Base-by-base conservation (phyloP, 2,329 filamentous ascomycete species). In the Blumeria graminis region DNA sequence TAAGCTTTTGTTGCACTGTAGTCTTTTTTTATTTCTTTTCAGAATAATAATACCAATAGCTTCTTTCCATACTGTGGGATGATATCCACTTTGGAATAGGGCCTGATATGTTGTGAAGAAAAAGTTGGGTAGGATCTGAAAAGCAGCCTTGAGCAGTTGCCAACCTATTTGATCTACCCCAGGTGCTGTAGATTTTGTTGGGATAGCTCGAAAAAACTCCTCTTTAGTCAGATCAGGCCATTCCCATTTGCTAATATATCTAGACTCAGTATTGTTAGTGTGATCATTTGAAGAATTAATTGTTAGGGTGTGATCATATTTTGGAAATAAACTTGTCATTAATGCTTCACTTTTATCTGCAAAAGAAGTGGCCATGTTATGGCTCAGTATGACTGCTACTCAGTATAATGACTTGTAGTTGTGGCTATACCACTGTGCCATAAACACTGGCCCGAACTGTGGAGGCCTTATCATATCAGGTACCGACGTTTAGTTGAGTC, bases 1-100 rank as follows among this genome's bases (percentile, higher is more conserved):
- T 51, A 51, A 3, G 41, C 41, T 33, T 36, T 56, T 7, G 55
- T 43, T 10, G 16, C 16, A 9, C 16, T 38, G 18, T 54, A 54
- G 3, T 54, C n/a, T 6, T 28, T 28, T 28, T 14, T 50, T 52
- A 33, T 32, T 35, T 10, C 9, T 16, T 34, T 56, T 52, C n/a
- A 18, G 46, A 38, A 56, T 43, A 13, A 56, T 52, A 14, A 51
- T 33, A 3, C 34, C 41, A 51, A 51, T 56, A 36, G 55, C 11
- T 51, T 56, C n/a, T 46, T 46, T 46, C 41, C 16, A 51, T 18
- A 51, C 46, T 32, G 28, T 32, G 11, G 33, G 28, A 46, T 56
- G 33, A 7, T 56, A 28, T 9, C 43, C 55, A 35, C 32, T 52
- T 8, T 56, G 2, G 7, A 56, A 50, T 52, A 51, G 16, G 34